phyloP scores from a whole-genome alignment of 2,329 filamentous ascomycete genomes.

The Trichoderma gracile region DNA sequence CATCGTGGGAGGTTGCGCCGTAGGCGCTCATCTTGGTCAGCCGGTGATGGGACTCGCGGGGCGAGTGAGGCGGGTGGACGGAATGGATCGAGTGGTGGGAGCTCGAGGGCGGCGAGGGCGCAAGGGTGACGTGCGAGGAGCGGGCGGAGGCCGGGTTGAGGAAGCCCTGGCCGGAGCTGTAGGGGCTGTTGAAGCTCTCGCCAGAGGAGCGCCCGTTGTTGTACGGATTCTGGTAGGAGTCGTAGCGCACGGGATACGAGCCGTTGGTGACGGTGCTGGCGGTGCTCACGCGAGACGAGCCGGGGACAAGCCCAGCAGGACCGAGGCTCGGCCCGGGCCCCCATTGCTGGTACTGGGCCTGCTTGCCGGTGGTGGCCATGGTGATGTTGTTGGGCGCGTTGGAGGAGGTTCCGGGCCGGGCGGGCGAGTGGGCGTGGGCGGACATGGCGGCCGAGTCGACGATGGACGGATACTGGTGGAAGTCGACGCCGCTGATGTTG shows the following conservation, averaged over 20 bases:
- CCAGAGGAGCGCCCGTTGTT: constrained; percentile 52
- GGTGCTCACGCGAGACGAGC: constrained; percentile 51
- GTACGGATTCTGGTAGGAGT: constrained; percentile 59
- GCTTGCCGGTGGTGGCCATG: constrained; percentile 70
- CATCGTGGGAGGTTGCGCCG: constrained; percentile 45
- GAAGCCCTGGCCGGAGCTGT: constrained; percentile 46
- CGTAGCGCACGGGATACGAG: constrained; percentile 61
- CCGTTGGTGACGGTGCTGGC: constrained; percentile 52
- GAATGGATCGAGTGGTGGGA: constrained; percentile 47
- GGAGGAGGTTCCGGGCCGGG: constrained; percentile 39
- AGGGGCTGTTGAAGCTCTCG: constrained; percentile 50
- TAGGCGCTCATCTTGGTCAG: constrained; percentile 53
- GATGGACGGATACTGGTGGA: constrained; percentile 83
- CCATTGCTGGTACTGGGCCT: constrained; percentile 78
- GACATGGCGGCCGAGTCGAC: constrained; percentile 55
- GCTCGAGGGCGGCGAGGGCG: constrained; percentile 29
- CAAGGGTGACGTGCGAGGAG: constrained; percentile 47
- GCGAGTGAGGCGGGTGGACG: constrained; percentile 47
- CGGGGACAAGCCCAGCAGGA: not conserved
- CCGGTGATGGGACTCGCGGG: constrained; percentile 59
- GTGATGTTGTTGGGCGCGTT: constrained; percentile 58
- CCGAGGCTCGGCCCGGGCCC: constrained; percentile 40
- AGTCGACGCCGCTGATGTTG: constrained; percentile 75
- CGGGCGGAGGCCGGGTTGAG: constrained; percentile 31
- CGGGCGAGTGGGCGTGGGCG: constrained; percentile 48